phyloP scores from a whole-genome alignment of 1,284 basidiomycete species.

The Cystobasidium slooffiae region DNA sequence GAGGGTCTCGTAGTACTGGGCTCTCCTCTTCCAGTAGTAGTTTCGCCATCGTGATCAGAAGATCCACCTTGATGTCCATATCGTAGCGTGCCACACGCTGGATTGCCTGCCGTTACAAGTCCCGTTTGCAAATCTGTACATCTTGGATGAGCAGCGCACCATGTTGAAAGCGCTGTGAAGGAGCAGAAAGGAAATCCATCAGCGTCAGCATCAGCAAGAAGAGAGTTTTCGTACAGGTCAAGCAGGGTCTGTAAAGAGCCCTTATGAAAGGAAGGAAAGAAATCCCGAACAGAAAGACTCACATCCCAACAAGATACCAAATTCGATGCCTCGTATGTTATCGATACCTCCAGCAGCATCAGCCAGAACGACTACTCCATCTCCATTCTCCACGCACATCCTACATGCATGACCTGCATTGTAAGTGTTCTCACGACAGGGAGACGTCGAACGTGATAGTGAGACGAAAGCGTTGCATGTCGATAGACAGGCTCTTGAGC shows the following conservation, averaged over 20 bases:
- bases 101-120: not conserved
- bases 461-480: constrained; percentile 18
- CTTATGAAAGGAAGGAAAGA: too few relatives aligned
- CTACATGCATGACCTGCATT: constrained; percentile 9
- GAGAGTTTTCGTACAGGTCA: too few relatives aligned
- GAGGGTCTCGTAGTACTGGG: too few relatives aligned
- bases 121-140: constrained; percentile 10
- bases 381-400: constrained; percentile 1
- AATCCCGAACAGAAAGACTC: too few relatives aligned
- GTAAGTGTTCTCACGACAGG: constrained; percentile 18
- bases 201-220: too few relatives aligned
- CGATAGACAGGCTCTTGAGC: constrained; percentile 16
- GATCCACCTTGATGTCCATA: too few relatives aligned
- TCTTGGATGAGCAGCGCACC: constrained; percentile 13
- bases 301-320: not conserved
- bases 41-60: too few relatives aligned
- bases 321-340: not conserved
- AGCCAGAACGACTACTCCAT: not conserved
- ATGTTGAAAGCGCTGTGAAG: not conserved
- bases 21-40: too few relatives aligned
- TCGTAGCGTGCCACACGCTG: not conserved
- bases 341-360: not conserved
- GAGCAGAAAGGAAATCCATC: not conserved
- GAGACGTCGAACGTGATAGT: not conserved
- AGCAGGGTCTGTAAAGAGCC: too few relatives aligned